Conservation (phyloP, 2,329 filamentous ascomycete genomes). For the Neoarthrinium moseri region DNA sequence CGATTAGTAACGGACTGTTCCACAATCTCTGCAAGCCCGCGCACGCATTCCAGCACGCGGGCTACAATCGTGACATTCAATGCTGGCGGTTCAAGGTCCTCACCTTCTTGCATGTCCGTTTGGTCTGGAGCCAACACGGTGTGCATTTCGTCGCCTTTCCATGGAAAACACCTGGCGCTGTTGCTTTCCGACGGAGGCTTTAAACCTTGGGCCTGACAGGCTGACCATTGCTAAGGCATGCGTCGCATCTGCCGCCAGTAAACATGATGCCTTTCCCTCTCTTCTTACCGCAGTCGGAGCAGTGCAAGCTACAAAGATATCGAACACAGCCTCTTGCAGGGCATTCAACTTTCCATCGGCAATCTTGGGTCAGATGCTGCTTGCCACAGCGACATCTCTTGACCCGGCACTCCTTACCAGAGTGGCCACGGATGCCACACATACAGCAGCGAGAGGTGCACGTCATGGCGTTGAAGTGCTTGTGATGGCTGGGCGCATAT, state of each 20-base stretch:
- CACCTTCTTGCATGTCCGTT: no score
- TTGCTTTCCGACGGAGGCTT: no score
- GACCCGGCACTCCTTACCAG: constrained; percentile 32
- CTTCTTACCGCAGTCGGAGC: constrained; percentile 30
- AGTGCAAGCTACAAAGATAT: constrained; percentile 35
- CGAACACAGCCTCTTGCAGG: constrained; percentile 26
- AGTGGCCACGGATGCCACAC: constrained; percentile 37
- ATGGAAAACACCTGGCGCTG: no score
- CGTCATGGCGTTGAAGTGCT: constrained; percentile 34
- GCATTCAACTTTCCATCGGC: constrained; percentile 37
- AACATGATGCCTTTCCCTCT: constrained; percentile 23
- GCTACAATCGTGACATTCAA: no score
- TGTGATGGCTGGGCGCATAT: constrained; percentile 20
- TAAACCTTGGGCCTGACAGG: constrained; percentile 12
- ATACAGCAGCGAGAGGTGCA: constrained; percentile 38
- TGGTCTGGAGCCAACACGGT: no score
- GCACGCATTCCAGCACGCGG: no score
- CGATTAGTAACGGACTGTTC: no score
- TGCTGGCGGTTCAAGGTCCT: no score
- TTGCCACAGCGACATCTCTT: constrained; percentile 33
- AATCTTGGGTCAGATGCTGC: constrained; percentile 36
- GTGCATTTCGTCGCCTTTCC: no score
- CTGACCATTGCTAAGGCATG: constrained; percentile 23
- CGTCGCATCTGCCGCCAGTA: constrained; percentile 26
- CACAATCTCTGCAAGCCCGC: no score